Evolutionary conservation across 169 alveolate genomes (phyloP).

Genomic region (Eimeria brunetti): DNA sequence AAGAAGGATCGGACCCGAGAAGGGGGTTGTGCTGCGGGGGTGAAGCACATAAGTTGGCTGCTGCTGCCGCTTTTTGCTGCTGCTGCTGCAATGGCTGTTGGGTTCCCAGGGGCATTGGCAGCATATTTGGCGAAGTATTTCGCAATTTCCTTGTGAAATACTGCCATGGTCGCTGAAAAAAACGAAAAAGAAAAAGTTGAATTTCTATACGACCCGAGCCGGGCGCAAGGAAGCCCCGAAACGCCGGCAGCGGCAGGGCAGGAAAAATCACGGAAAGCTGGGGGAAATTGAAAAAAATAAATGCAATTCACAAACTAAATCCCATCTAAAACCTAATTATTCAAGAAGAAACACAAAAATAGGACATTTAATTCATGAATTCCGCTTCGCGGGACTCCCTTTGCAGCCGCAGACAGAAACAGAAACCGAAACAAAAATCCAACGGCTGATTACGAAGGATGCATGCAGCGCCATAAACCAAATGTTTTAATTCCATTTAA

Average conservation of each 20-base stretch:
- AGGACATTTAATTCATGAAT: too few species aligned
- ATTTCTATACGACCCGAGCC: neutral
- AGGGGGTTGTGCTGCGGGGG: slow-evolving; percentile 14
- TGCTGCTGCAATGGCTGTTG: neutral
- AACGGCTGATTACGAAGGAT: too few species aligned
- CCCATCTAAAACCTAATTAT: neutral
- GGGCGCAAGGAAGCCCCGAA: neutral
- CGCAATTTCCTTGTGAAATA: slow-evolving; percentile 63
- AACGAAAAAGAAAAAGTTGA: neutral
- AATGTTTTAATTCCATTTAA: too few species aligned
- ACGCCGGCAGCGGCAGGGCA: neutral
- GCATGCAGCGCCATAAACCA: too few species aligned
- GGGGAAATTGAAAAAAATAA: neutral
- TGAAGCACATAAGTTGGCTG: slow-evolving; percentile 22
- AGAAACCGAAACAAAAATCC: too few species aligned
- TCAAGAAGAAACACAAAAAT: neutral
- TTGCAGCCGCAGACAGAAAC: too few species aligned
- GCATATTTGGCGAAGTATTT: slow-evolving; percentile 62
- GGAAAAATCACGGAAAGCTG: neutral
- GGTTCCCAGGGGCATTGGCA: neutral
- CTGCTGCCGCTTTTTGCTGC: neutral
- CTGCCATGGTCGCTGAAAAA: slow-evolving; percentile 34
- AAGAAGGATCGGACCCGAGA: slow-evolving; percentile 21
- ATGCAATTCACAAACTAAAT: too few species aligned
- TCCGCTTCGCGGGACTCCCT: too few species aligned